phyloP scores from a whole-genome alignment of 2,329 filamentous ascomycete species.

The Calonectria hongkongensis region DNA sequence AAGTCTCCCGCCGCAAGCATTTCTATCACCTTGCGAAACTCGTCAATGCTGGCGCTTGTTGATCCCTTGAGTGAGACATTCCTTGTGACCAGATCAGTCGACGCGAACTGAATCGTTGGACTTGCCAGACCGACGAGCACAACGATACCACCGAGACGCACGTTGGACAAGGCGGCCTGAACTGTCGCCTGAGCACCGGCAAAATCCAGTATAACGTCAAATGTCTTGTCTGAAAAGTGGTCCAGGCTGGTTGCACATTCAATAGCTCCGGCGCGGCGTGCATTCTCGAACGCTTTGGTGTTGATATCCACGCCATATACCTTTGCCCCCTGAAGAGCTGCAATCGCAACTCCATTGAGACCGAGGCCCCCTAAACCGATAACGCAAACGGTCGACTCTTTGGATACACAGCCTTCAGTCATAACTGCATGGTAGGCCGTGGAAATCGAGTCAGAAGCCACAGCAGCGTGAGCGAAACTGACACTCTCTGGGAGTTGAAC shows the following conservation, averaged over 20 bases:
- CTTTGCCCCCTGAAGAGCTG: background rate
- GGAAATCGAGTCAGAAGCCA: background rate
- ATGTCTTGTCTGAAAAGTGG: background rate
- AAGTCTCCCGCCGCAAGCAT: background rate
- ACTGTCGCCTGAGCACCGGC: background rate
- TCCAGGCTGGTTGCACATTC: slow-evolving; percentile 1
- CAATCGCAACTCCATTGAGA: background rate
- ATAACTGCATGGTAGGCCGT: slow-evolving; percentile 3
- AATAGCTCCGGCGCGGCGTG: background rate
- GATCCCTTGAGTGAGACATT: background rate
- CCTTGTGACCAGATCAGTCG: background rate
- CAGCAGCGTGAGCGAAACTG: slow-evolving; percentile 4
- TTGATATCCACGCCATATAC: background rate
- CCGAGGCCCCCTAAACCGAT: slow-evolving; percentile 3
- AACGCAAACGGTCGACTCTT: background rate
- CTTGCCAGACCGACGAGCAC: background rate
- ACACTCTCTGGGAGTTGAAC: background rate
- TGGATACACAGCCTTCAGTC: background rate
- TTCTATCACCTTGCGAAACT: slow-evolving; percentile 1
- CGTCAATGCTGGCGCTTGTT: background rate
- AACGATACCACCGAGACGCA: background rate
- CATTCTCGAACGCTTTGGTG: background rate
- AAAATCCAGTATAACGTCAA: slow-evolving; percentile 1
- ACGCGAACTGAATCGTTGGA: background rate
- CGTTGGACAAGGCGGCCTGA: background rate